phyloP scores from a whole-genome alignment of 2,329 filamentous ascomycete species.

The Curvularia hawaiiensis region DNA sequence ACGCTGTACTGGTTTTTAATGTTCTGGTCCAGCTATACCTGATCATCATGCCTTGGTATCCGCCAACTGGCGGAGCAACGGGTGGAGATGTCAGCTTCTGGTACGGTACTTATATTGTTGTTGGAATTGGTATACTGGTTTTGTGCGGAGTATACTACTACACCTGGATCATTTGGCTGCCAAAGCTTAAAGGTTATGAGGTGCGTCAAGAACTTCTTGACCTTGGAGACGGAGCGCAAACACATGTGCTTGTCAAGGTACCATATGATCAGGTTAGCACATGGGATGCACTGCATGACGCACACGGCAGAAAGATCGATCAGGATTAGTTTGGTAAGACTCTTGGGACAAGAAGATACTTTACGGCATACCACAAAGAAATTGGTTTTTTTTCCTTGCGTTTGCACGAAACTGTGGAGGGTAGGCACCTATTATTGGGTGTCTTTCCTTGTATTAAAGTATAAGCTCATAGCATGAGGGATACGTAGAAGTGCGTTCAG shows the following conservation, averaged over 20 bases:
- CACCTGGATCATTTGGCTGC: slow-evolving; percentile 28
- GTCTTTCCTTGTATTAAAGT: too few relatives aligned
- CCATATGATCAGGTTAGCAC: background rate
- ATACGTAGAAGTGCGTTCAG: too few relatives aligned
- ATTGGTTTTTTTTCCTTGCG: too few relatives aligned
- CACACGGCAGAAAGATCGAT: too few relatives aligned
- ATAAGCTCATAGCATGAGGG: too few relatives aligned
- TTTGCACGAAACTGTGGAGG: too few relatives aligned
- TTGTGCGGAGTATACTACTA: slow-evolving; percentile 33
- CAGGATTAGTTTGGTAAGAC: too few relatives aligned
- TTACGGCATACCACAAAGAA: too few relatives aligned
- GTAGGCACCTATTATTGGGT: too few relatives aligned
- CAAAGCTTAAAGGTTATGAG: background rate
- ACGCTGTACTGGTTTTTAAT: slow-evolving; percentile 31
- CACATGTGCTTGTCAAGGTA: background rate
- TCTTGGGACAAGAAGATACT: too few relatives aligned
- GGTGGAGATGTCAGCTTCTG: slow-evolving; percentile 65
- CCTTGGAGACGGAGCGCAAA: background rate
- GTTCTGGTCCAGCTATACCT: slow-evolving; percentile 47
- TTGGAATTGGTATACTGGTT: slow-evolving; percentile 58
- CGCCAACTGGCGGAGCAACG: slow-evolving; percentile 61
- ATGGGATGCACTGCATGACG: too few relatives aligned
- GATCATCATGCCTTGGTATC: slow-evolving; percentile 74
- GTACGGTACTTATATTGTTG: slow-evolving; percentile 72
- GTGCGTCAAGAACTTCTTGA: background rate